Conservation (phyloP, 495 filamentous ascomycete genomes). For the Xylaria venustula region DNA sequence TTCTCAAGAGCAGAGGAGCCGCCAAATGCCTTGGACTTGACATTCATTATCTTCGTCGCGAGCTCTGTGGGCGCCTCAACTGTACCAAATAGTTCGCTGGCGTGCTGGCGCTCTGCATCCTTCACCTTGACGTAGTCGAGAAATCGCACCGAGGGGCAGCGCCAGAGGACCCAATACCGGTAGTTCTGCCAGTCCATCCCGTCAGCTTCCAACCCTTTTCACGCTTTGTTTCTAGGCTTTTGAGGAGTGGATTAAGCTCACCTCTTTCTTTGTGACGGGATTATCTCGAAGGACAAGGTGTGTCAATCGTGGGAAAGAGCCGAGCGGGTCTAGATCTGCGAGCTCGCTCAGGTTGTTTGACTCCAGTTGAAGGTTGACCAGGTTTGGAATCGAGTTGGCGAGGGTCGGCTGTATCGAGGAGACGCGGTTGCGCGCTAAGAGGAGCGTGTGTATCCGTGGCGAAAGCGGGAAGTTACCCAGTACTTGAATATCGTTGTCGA, state of each 20-base stretch:
- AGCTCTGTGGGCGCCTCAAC: conserved; percentile 71
- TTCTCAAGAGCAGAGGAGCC: conserved; percentile 46
- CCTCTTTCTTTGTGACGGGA: conserved; percentile 88
- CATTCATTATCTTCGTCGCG: conserved; percentile 83
- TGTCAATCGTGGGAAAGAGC: conserved; percentile 64
- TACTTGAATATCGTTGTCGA: conserved; percentile 91
- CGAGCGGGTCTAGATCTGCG: conserved; percentile 83
- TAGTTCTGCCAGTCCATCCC: conserved; percentile 63
- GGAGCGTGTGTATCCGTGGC: conserved; percentile 79
- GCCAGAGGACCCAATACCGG: conserved; percentile 87
- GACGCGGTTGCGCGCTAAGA: conserved; percentile 87
- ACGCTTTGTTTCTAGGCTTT: neutral
- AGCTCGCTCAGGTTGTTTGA: conserved; percentile 74
- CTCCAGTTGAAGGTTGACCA: conserved; percentile 75
- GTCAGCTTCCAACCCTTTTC: neutral
- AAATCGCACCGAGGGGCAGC: conserved; percentile 79
- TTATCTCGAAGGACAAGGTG: conserved; percentile 84
- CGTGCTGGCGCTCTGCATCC: conserved; percentile 72
- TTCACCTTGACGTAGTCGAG: conserved; percentile 93
- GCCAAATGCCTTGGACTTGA: conserved; percentile 83
- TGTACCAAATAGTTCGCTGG: conserved; percentile 80
- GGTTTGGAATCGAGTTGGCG: conserved; percentile 69
- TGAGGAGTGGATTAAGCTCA: conserved; percentile 36
- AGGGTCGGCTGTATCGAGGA: conserved; percentile 73
- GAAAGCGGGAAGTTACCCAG: conserved; percentile 94